Evolutionary conservation across 2,329 filamentous ascomycete species (phyloP).

Genomic region (Penicillium sp.): DNA sequence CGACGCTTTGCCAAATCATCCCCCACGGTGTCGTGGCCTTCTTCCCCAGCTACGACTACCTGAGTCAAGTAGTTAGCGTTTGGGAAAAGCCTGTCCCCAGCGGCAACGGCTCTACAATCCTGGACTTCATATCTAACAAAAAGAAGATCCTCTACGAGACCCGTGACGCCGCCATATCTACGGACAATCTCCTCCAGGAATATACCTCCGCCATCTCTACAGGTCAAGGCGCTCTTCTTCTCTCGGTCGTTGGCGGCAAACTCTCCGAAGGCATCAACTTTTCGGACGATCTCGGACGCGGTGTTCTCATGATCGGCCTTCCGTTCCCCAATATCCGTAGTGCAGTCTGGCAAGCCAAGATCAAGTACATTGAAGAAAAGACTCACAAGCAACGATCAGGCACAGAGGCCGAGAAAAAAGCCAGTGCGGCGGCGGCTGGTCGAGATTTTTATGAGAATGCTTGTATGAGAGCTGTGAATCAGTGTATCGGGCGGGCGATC

Average conservation of each 20-base stretch:
- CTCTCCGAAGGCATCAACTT: slow-evolving; percentile 99
- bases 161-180: slow-evolving; percentile 39
- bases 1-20: slow-evolving; percentile 65
- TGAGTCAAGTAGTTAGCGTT: slow-evolving; percentile 62
- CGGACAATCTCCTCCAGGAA: slow-evolving; percentile 64
- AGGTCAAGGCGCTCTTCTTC: slow-evolving; percentile 66
- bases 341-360: slow-evolving; percentile 87
- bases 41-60: slow-evolving; percentile 90
- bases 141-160: slow-evolving; percentile 50
- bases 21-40: slow-evolving; percentile 90
- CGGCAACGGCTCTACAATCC: slow-evolving; percentile 23
- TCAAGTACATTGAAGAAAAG: slow-evolving; percentile 73
- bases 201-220: slow-evolving; percentile 64
- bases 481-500: slow-evolving; percentile 90
- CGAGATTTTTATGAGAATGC: slow-evolving; percentile 87
- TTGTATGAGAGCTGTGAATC: slow-evolving; percentile 95
- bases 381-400: slow-evolving; percentile 31
- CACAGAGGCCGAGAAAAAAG: slow-evolving; percentile 25
- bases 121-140: slow-evolving; percentile 32
- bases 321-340: slow-evolving; percentile 88
- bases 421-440: slow-evolving; percentile 47
- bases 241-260: slow-evolving; percentile 89
- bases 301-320: slow-evolving; percentile 83
- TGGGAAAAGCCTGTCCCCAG: slow-evolving; percentile 50
- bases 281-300: slow-evolving; percentile 80